phyloP scores from a whole-genome alignment of 1,284 basidiomycete species.

The Leccinum subrobustum region DNA sequence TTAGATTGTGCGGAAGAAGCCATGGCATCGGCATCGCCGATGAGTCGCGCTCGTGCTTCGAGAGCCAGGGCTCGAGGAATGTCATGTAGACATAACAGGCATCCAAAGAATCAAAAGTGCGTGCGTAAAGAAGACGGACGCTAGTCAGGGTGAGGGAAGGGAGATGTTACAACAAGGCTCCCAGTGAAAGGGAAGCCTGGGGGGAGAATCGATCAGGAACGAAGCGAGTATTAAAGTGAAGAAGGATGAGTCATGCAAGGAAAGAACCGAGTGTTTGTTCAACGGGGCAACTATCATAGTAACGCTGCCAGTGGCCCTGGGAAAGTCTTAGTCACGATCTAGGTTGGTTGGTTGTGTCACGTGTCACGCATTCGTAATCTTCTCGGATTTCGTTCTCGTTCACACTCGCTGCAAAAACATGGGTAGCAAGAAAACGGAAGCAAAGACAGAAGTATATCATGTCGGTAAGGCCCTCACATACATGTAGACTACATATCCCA shows the following conservation, averaged over 20 bases:
- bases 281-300: background rate
- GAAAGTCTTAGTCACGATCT: no score
- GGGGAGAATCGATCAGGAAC: conserved; percentile 14
- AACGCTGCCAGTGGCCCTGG: no score
- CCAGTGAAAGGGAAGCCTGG: conserved; percentile 81
- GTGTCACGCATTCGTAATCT: conserved; percentile 20
- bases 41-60: conserved; percentile 58
- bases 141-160: conserved; percentile 62
- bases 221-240: background rate
- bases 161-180: conserved; percentile 69
- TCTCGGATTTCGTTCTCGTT: background rate
- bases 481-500: background rate
- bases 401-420: conserved; percentile 16
- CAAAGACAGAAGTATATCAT: conserved; percentile 43
- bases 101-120: conserved; percentile 40
- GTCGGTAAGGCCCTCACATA: conserved; percentile 41
- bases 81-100: conserved; percentile 69
- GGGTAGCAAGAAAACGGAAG: conserved; percentile 27
- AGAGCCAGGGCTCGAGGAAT: conserved; percentile 67
- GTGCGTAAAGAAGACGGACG: conserved; percentile 39
- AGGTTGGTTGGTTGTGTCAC: background rate
- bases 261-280: conserved; percentile 50
- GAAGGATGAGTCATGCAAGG: no score
- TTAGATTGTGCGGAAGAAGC: conserved; percentile 49
- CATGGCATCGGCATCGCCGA: conserved; percentile 57